phyloP scores from a whole-genome alignment of 2,329 filamentous ascomycete genomes.

The Alternaria gansuensis region DNA sequence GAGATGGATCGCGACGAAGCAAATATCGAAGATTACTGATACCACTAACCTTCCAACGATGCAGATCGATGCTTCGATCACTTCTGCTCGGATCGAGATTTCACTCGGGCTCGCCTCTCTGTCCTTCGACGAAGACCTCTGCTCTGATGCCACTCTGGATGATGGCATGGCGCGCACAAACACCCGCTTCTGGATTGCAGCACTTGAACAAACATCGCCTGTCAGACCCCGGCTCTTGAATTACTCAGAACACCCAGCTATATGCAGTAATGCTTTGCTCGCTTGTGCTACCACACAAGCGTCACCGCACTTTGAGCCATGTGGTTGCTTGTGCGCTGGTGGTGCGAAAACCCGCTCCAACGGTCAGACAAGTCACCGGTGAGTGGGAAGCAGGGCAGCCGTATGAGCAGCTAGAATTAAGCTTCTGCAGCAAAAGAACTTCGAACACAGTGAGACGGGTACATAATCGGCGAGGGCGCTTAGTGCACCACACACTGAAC shows the following conservation, averaged over 20 bases:
- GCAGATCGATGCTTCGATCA: not conserved
- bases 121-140: not conserved
- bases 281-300: slow-evolving; percentile 8
- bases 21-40: not conserved
- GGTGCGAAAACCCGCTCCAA: slow-evolving; percentile 1
- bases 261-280: not conserved
- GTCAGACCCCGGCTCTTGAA: not conserved
- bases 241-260: not conserved
- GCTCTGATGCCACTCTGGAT: not conserved
- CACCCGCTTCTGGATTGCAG: not conserved
- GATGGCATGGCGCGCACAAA: not conserved
- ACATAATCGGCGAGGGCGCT: not conserved
- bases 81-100: not conserved
- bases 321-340: slow-evolving; percentile 17
- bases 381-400: not conserved
- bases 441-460: not conserved
- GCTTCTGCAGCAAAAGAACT: not conserved
- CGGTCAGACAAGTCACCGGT: slow-evolving; percentile 5
- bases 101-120: not conserved
- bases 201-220: not conserved
- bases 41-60: not conserved
- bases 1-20: not conserved
- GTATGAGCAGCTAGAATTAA: not conserved
- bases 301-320: slow-evolving; percentile 26
- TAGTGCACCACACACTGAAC: not conserved